Percentiles rank a stretch among this genome's conserved stretches.
These are phyloP conservation scores for Alternaria metachromatica DNA, from an alignment of 2,329 filamentous ascomycete species.

Conservation along the genomic window DNA sequence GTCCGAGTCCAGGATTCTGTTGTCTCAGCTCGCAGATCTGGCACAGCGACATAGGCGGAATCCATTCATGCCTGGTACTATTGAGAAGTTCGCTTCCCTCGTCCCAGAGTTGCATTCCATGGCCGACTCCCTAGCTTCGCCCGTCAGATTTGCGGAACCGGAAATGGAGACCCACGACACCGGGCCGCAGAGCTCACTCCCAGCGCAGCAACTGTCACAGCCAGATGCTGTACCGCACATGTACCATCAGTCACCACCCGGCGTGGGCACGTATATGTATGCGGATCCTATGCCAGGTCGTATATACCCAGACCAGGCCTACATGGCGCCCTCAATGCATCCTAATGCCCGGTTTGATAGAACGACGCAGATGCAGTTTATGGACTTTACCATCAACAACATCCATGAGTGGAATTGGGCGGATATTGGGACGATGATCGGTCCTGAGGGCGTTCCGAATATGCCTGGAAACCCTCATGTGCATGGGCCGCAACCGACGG, in stretches of 20 bases:
- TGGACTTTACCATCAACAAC: conserved; percentile 47
- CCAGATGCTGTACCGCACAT: conserved; percentile 23
- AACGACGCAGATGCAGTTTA: conserved; percentile 42
- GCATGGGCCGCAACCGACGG: conserved; percentile 8
- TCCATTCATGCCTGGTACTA: conserved; percentile 48
- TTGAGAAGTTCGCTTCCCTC: conserved; percentile 47
- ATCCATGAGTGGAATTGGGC: conserved; percentile 48
- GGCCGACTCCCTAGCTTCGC: conserved; percentile 33
- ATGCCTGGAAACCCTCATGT: conserved; percentile 10
- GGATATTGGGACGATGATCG: conserved; percentile 39
- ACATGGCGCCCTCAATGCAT: conserved; percentile 17
- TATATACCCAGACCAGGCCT: conserved; percentile 31
- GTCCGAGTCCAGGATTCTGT: conserved; percentile 40
- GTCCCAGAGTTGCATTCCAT: conserved; percentile 47
- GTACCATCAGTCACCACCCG: conserved; percentile 31
- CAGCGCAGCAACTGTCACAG: conserved; percentile 17
- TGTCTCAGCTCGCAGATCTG: conserved; percentile 46
- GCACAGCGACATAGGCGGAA: conserved; percentile 41
- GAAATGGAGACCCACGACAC: conserved; percentile 11
- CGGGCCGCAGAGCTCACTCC: conserved; percentile 6
- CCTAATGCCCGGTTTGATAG: conserved; percentile 33
- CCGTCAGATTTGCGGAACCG: conserved; percentile 11
- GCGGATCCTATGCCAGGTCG: conserved; percentile 31
- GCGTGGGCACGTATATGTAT: conserved; percentile 41
- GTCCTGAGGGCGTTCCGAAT: conserved; percentile 24